Evolutionary conservation across 2,329 filamentous ascomycete species (phyloP), one percentile per base, ranked within the genome.

Genomic region (Rhexocercosporidium sp.): DNA sequence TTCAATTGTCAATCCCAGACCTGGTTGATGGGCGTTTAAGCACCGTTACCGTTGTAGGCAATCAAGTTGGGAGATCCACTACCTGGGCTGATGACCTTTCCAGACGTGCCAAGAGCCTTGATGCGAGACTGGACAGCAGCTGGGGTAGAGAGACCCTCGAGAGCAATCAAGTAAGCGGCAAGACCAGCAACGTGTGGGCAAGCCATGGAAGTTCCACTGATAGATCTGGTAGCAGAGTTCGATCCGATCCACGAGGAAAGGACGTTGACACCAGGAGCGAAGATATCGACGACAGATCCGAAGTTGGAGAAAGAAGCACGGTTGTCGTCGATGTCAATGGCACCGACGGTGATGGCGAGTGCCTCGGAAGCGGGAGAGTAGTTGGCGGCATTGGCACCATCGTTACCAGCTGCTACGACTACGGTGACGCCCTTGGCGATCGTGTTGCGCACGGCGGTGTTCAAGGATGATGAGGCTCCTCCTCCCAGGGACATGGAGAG

Each of bases 131-230:
- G 63, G 75, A 89, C 82, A 12, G 79, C 83, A 62, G 80, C 76
- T 0, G 85, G 83, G n/a, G 78, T 80, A 8, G 66, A 53, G 27
- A 80, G 76, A 1, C 79, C 79, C 66, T 84, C 80, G 14, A 85
- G 77, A n/a, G 78, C 78, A 67, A 84, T 74, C 34, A 90, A 76
- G 75, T 89, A 90, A n/a, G 85, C 81, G 12, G 83, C 86, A n/a
- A 90, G 76, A 14, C 88, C 88, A 27, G 85, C 81, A 62, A 90
- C 81, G 73, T 90, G 87, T 0, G 88, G 88, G 62, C 54, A 65
- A 1, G 62, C 85, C 87, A 90, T 90, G 41, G 83, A 87, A 6
- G 88, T 90, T 39, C 88, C 88, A 16, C 81, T 84, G 72, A 88
- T 81, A 18, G 76, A 83, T 73, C 87, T 81, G n/a, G 76, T 83